Percentiles rank a stretch among this genome's conserved stretches.
phyloP scores from a whole-genome alignment of 345 rosid species.

The Odontarrhena argentea region DNA sequence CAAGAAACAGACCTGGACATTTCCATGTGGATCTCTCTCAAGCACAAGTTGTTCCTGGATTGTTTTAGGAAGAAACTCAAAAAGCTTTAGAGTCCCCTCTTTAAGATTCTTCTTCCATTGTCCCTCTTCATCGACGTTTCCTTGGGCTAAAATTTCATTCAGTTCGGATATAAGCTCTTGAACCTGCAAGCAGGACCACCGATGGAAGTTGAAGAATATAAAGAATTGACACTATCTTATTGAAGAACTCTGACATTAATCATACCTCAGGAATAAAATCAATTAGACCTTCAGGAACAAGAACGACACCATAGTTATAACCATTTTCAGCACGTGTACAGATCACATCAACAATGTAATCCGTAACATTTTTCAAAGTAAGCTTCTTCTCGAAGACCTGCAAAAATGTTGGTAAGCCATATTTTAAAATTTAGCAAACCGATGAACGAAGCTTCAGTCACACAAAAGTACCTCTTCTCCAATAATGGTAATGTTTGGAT shows the following conservation, averaged over 20 bases:
- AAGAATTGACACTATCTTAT: neutral
- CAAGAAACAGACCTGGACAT: conserved; percentile 72
- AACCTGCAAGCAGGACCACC: conserved; percentile 51
- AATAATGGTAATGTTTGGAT: conserved; percentile 86
- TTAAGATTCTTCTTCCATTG: conserved; percentile 84
- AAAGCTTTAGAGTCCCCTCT: conserved; percentile 62
- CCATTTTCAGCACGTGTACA: conserved; percentile 71
- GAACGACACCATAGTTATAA: conserved; percentile 90
- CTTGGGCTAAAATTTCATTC: conserved; percentile 88
- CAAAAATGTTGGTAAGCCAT: conserved; percentile 20
- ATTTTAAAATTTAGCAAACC: conserved; percentile 5
- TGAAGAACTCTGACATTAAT: conserved; percentile 6
- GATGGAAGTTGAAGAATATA: conserved; percentile 6
- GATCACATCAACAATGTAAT: conserved; percentile 78
- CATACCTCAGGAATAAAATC: conserved; percentile 97
- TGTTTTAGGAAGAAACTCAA: conserved; percentile 79
- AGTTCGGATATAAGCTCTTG: conserved; percentile 88
- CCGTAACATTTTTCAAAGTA: conserved; percentile 85
- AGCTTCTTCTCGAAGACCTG: conserved; percentile 84
- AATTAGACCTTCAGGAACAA: conserved; percentile 96
- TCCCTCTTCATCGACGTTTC: conserved; percentile 70
- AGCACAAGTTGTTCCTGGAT: conserved; percentile 94
- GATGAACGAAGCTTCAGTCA: conserved; percentile 7
- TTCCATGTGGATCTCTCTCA: conserved; percentile 99
- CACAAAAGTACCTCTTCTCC: conserved; percentile 80